Conservation (phyloP, 345 rosid genomes). For the Salix dunnii region DNA sequence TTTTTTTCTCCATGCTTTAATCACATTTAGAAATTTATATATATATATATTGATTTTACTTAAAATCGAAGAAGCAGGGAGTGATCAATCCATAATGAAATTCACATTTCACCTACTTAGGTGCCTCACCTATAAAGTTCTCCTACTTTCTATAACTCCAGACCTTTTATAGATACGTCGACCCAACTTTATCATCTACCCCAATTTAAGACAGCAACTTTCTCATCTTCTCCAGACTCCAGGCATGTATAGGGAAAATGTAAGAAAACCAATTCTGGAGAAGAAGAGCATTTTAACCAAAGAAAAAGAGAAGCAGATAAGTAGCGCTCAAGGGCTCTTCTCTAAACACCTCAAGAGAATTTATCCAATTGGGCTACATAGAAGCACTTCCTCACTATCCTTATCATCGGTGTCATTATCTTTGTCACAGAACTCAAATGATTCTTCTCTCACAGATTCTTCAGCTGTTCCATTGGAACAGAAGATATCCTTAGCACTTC, state of each 20-base stretch:
- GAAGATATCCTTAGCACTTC: constrained; percentile 67
- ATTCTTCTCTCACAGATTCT: constrained; percentile 62
- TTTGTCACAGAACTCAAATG: constrained; percentile 79
- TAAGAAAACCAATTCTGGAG: constrained; percentile 40
- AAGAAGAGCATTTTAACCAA: constrained; percentile 27
- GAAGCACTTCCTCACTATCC: constrained; percentile 74
- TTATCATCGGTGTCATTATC: constrained; percentile 74
- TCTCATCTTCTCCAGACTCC: constrained; percentile 12
- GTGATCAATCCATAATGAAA: constrained; percentile 33
- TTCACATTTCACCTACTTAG: constrained; percentile 67
- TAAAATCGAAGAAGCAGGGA: constrained; percentile 29
- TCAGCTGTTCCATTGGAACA: constrained; percentile 45
- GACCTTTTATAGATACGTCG: constrained; percentile 10
- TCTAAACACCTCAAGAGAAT: constrained; percentile 74
- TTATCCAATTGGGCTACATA: constrained; percentile 70
- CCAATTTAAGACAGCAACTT: constrained; percentile 7
- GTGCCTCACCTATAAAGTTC: constrained; percentile 5
- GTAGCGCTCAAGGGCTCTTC: constrained; percentile 38
- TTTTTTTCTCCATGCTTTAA: neutral
- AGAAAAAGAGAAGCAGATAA: constrained; percentile 31
- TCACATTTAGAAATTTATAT: neutral
- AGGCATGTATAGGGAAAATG: constrained; percentile 36
- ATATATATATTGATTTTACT: constrained; percentile 20
- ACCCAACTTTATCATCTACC: constrained; percentile 15
- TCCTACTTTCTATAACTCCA: constrained; percentile 9